Conservation (phyloP, 768 basidiomycete species). For the Leccinum fibrillosum region DNA sequence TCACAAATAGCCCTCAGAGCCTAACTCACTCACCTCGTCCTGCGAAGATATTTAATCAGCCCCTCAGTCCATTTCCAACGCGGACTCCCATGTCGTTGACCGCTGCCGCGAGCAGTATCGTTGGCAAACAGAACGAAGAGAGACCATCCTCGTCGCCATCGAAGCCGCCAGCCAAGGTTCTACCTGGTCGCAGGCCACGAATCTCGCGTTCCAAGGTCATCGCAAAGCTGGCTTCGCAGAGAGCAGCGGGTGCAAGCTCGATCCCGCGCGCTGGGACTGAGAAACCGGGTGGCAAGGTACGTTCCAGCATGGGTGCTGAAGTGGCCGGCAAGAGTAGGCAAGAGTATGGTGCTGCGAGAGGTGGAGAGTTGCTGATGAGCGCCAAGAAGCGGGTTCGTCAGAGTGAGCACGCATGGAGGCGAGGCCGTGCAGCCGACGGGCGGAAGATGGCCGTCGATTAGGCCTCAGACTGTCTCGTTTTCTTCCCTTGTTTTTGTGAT, state of each 20-base stretch:
- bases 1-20: slow-evolving; percentile 33
- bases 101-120: slow-evolving; percentile 28
- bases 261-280: slow-evolving; percentile 12
- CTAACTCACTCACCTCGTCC: slow-evolving; percentile 15
- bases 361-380: slow-evolving; percentile 49
- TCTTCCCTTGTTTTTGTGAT: neutral
- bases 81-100: slow-evolving; percentile 29
- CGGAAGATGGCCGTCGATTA: slow-evolving; percentile 15
- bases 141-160: neutral
- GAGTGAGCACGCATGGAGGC: slow-evolving; percentile 67
- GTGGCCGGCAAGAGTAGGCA: slow-evolving; percentile 23
- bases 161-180: slow-evolving; percentile 27
- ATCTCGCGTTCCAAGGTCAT: slow-evolving; percentile 83
- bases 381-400: slow-evolving; percentile 73
- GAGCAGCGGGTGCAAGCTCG: slow-evolving; percentile 35
- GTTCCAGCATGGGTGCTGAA: slow-evolving; percentile 52
- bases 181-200: slow-evolving; percentile 59
- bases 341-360: slow-evolving; percentile 24
- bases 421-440: slow-evolving; percentile 37
- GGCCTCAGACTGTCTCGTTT: neutral
- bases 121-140: slow-evolving; percentile 5
- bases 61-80: slow-evolving; percentile 35
- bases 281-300: slow-evolving; percentile 31
- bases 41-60: slow-evolving; percentile 51
- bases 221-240: slow-evolving; percentile 70